These are phyloP conservation scores for Jackrogersella minutella DNA, from an alignment of 495 filamentous ascomycete species.

Conservation along the genomic window DNA sequence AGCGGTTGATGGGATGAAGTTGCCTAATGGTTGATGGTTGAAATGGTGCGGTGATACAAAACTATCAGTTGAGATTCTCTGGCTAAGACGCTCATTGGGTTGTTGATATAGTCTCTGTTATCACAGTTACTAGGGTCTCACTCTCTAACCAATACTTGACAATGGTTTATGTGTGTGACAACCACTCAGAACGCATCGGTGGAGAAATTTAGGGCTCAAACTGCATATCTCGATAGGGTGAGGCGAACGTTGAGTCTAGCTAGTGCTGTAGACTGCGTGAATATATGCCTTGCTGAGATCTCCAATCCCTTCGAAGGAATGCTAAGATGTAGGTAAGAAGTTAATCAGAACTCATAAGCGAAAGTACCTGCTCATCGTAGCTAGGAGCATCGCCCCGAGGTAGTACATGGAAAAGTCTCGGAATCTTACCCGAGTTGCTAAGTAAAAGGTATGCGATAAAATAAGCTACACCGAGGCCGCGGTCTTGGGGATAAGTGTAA, in stretches of 20 bases:
- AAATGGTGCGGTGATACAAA: conserved; percentile 36
- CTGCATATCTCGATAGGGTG: conserved; percentile 28
- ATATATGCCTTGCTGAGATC: conserved; percentile 16
- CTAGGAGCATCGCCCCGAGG: conserved; percentile 19
- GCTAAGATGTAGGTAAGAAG: conserved; percentile 13
- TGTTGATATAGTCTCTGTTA: conserved; percentile 27
- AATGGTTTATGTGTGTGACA: conserved; percentile 24
- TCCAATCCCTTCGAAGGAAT: conserved; percentile 18
- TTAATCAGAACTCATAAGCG: conserved; percentile 24
- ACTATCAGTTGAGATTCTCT: conserved; percentile 6
- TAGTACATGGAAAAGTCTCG: conserved; percentile 18
- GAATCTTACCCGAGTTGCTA: conserved; percentile 18
- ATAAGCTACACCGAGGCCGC: conserved; percentile 34
- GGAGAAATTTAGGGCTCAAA: conserved; percentile 38
- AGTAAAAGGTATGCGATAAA: conserved; percentile 6
- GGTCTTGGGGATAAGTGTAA: conserved; percentile 7
- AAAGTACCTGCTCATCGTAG: conserved; percentile 13
- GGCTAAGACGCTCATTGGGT: conserved; percentile 23
- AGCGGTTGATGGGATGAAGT: conserved; percentile 13
- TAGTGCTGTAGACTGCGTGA: conserved; percentile 25
- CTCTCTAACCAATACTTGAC: conserved; percentile 15
- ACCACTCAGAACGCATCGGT: conserved; percentile 16
- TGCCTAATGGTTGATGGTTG: conserved; percentile 18
- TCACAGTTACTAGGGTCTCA: conserved; percentile 21
- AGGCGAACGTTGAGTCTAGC: conserved; percentile 27